These are phyloP conservation scores for Syzygium syzygioides DNA, from an alignment of 441 rosid species.

Conservation along the genomic window DNA sequence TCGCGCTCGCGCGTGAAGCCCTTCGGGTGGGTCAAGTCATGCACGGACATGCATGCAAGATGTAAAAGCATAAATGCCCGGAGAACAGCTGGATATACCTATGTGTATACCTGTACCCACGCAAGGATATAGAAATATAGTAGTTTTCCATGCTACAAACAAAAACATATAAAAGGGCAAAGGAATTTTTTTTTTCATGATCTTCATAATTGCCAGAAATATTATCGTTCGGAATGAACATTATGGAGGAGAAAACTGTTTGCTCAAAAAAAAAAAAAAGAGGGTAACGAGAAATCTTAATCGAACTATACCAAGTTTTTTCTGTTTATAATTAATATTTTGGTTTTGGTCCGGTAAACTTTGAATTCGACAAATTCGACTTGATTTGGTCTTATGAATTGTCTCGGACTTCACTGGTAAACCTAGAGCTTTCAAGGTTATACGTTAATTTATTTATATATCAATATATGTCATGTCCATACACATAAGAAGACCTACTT, in stretches of 20 bases:
- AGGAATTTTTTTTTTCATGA: background rate
- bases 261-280: background rate
- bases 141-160: background rate
- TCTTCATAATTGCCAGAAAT: background rate
- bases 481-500: background rate
- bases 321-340: background rate
- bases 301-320: background rate
- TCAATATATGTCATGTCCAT: background rate
- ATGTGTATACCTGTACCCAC: background rate
- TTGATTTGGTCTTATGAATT: background rate
- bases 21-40: background rate
- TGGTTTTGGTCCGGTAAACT: background rate
- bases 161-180: background rate
- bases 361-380: accelerated
- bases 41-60: background rate
- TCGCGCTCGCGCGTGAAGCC: background rate
- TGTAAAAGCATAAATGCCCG: background rate
- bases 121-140: background rate
- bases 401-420: background rate
- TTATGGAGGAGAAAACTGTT: background rate
- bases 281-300: background rate
- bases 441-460: background rate
- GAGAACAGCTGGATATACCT: background rate
- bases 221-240: background rate
- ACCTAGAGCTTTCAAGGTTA: background rate